phyloP scores from a whole-genome alignment of 345 rosid genomes.

The Citrus medica region DNA sequence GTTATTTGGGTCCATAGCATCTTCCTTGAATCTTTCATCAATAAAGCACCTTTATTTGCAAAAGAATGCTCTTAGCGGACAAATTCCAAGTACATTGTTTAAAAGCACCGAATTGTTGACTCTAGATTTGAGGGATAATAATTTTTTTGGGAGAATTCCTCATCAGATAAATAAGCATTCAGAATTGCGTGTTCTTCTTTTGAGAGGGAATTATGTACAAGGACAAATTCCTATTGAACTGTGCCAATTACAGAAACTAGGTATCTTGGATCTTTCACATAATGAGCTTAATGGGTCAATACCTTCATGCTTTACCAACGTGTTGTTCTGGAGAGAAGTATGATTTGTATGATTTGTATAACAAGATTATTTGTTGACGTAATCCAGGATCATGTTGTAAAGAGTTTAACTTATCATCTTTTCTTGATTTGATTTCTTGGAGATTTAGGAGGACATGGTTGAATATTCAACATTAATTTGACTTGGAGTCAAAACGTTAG shows the following conservation, averaged over 20 bases:
- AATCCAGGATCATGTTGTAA: too few relatives aligned
- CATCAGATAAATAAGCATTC: not conserved
- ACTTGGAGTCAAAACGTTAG: too few relatives aligned
- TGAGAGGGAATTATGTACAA: not conserved
- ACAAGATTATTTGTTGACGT: too few relatives aligned
- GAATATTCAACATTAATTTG: too few relatives aligned
- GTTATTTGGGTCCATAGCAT: not conserved
- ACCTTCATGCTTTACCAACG: not conserved
- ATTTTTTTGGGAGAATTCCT: not conserved
- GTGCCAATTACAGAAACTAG: not conserved
- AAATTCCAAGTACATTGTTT: not conserved
- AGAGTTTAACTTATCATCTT: too few relatives aligned
- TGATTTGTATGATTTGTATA: too few relatives aligned
- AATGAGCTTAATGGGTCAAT: not conserved
- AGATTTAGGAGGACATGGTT: too few relatives aligned
- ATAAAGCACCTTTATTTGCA: not conserved
- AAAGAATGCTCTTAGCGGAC: not conserved
- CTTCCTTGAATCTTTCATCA: not conserved
- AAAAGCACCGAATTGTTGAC: not conserved
- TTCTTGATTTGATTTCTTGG: too few relatives aligned
- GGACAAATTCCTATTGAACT: not conserved
- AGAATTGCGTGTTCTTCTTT: not conserved
- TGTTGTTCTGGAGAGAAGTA: not conserved
- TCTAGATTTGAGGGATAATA: not conserved
- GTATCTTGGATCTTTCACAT: slow-evolving; percentile 1